phyloP scores from a whole-genome alignment of 2,329 filamentous ascomycete species.

The Colletotrichum sp. region DNA sequence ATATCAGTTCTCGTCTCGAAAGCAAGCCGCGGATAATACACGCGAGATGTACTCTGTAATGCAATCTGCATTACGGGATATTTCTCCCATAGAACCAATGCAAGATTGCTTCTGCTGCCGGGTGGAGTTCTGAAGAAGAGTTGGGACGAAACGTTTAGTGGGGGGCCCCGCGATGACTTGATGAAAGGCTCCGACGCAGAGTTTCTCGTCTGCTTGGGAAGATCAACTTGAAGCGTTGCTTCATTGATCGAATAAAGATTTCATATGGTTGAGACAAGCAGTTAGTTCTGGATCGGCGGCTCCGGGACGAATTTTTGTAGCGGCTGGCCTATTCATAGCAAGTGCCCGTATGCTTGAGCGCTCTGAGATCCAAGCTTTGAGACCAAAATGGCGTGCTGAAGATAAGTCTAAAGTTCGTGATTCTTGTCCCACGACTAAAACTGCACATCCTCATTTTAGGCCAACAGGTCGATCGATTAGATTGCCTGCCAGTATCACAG shows the following conservation, averaged over 20 bases:
- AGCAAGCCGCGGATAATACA: neutral
- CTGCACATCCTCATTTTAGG: neutral
- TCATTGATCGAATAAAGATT: neutral
- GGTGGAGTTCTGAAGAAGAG: neutral
- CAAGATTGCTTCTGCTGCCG: neutral
- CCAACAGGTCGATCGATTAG: neutral
- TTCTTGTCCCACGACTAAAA: neutral
- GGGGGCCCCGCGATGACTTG: neutral
- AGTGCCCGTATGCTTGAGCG: neutral
- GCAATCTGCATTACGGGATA: conserved; percentile 1
- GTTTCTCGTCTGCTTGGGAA: neutral
- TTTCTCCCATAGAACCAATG: neutral
- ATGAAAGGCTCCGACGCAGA: neutral
- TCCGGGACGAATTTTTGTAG: neutral
- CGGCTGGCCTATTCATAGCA: neutral
- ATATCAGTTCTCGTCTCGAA: neutral
- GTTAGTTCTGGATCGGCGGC: neutral
- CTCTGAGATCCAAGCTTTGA: neutral
- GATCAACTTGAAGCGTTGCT: neutral
- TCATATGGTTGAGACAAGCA: neutral
- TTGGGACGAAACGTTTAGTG: conserved; percentile 7
- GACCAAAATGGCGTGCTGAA: neutral
- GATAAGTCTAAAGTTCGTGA: neutral
- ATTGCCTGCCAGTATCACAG: neutral
- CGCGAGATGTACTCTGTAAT: neutral